Conservation (phyloP, 768 basidiomycete genomes). For the Cyclocybe aegerita region DNA sequence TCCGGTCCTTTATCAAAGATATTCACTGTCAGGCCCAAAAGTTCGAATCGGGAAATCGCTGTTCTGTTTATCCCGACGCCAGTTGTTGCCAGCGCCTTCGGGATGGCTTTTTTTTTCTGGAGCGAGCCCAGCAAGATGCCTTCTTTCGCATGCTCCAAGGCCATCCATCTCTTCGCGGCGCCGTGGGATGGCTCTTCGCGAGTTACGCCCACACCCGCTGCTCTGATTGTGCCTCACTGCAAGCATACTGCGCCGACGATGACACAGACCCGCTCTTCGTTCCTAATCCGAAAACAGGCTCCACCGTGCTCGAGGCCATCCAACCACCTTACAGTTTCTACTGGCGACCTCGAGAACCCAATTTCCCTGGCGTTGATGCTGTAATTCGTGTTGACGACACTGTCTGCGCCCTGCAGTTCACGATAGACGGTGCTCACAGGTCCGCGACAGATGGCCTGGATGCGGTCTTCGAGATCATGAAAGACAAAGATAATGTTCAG, state of each 20-base stretch:
- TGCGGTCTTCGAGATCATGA: conserved; percentile 3
- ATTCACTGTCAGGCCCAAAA: conserved; percentile 6
- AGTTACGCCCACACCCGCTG: conserved; percentile 7
- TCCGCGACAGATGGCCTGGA: conserved; percentile 4
- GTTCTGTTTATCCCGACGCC: conserved; percentile 5
- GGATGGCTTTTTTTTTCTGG: conserved; percentile 5
- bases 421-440: neutral
- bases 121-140: conserved; percentile 3
- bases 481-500: conserved; percentile 2
- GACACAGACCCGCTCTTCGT: conserved; percentile 1
- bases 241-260: neutral
- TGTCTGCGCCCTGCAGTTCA: conserved; percentile 6
- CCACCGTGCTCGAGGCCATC: conserved; percentile 1
- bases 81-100: conserved; percentile 6
- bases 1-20: conserved; percentile 8
- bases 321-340: neutral
- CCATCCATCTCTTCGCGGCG: conserved; percentile 5
- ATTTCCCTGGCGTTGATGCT: conserved; percentile 8
- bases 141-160: conserved; percentile 7
- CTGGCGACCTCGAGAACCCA: conserved; percentile 7
- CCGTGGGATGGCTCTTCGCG: conserved; percentile 8
- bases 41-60: neutral
- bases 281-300: conserved; percentile 5
- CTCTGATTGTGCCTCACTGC: conserved; percentile 2
- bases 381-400: conserved; percentile 1